Evolutionary conservation across 2,329 filamentous ascomycete genomes (phyloP), one percentile per base, ranked within the genome.

Genomic region (Ophiostoma montium): DNA sequence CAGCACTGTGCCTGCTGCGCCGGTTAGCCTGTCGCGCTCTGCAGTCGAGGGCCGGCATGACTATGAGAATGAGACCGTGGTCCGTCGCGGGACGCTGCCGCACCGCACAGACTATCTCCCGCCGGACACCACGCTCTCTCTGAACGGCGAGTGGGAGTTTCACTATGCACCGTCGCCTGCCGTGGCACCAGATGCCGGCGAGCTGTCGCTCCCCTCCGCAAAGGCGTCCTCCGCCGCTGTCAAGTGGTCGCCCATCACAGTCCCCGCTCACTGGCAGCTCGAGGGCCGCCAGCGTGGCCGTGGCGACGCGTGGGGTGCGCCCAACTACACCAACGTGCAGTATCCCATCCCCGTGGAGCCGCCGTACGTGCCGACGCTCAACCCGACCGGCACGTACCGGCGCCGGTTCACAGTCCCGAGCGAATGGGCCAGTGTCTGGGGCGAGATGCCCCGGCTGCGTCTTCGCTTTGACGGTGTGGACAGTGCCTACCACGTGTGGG

Each of bases 381-480:
- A 84, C 49, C 76, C 78, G 3, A 82, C 77, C 0, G 80, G 81
- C 7, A 75, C 72, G 0, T 84, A 84, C 57, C 65, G 72, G 13
- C 71, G 71, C 10, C 64, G 61, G 3, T 82, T 84, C 55, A 56
- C 63, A 2, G 65, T 82, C 3, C 77, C 77, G 0, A 49, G 62
- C 2, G 60, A 64, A 8, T 75, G 71, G 66, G 13, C 16, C 1
- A 59, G 63, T 49, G 59, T 55, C 5, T 76, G 43, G 11, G 46
- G 46, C 18, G 33, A 21, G 13, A 33, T 31, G 13, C 38, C 49
- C 2, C 44, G 81, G 53, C 62, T 84, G 16, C 69, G 80, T 15
- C 63, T 86, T 19, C 68, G 82, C 11, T 86, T 85, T 52, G 82
- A 86, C 49, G 82, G 82, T 1, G 81, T 86, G 0, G 82, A 86